A percentile compares a stretch with the other conserved stretches of the same genome.
Conservation (phyloP, 1,284 basidiomycete species). For the Macrocybe sp. region DNA sequence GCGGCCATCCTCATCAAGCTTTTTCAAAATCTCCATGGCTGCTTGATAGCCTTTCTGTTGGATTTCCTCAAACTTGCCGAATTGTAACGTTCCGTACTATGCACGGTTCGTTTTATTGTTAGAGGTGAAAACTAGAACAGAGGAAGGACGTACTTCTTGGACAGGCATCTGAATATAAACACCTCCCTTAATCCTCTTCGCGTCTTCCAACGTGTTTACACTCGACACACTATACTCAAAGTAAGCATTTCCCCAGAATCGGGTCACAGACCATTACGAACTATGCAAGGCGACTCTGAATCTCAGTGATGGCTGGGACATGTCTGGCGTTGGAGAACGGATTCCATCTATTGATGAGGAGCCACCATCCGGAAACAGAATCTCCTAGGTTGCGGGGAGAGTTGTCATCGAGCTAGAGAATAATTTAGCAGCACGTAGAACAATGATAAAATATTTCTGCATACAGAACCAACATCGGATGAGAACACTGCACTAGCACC, state of each 20-base stretch:
- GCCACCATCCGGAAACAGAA: conserved; percentile 95
- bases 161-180: conserved; percentile 96
- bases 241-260: conserved; percentile 6
- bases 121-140: neutral
- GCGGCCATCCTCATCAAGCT: conserved; percentile 79
- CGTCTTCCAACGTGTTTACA: conserved; percentile 92
- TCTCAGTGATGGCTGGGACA: conserved; percentile 93
- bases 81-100: conserved; percentile 78
- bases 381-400: conserved; percentile 94
- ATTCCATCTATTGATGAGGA: conserved; percentile 90
- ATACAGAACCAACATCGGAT: conserved; percentile 88
- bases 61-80: conserved; percentile 80
- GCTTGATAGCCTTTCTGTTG: conserved; percentile 80
- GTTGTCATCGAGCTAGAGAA: conserved; percentile 79
- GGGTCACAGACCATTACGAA: conserved; percentile 33
- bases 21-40: conserved; percentile 67
- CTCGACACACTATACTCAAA: conserved; percentile 75
- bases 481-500: conserved; percentile 94
- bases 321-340: conserved; percentile 80
- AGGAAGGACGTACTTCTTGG: conserved; percentile 56
- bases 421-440: neutral
- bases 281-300: conserved; percentile 96
- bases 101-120: neutral
- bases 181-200: conserved; percentile 84
- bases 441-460: conserved; percentile 20